Evolutionary conservation across 2,329 filamentous ascomycete genomes (phyloP), one percentile per base, ranked within the genome.

Genomic region (Fusarium tanahbumbuense): DNA sequence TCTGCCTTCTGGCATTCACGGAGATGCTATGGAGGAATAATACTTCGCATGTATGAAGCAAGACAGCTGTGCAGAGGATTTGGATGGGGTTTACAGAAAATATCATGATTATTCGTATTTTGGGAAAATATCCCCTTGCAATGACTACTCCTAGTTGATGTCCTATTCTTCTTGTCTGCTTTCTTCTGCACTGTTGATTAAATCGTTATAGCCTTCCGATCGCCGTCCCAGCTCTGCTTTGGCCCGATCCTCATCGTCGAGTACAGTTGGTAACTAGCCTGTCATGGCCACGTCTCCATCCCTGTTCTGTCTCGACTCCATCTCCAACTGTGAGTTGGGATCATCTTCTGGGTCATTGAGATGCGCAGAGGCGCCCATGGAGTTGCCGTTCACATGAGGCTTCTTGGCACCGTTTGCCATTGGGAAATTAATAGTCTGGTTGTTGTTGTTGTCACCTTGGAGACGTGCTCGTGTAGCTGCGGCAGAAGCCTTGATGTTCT

Each of bases 401-500:
- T 75, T 75, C 22, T 75, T 71, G 32, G 73, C 75, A 61, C 72
- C 76, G 60, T 77, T 74, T 73, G 76, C 67, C 55, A 72, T 28
- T 40, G 58, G 56, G 34, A 61, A 58, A 2, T 56, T 54, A 8
- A 71, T 60, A 60, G 76, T 58, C 48, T 77, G 75, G 34, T 68
- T 74, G 30, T 76, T 75, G 67, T 77, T 75, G 70, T 83, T 82
- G 9, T 84, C 85, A 64, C 78, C 76, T 42, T 78, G 74, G 13
- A 79, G 80, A 56, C 81, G 80, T 23, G 85, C 82, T 50, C 86
- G 84, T 6, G 82, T 84, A 2, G 84, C 83, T 13, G 81, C 82
- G 2, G 87, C 84, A 68, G 88, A 75, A 46, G 89, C 89, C 82
- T 94, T 95, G 81, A 92, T 88, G 72, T 92, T 88, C 77, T 92